phyloP scores from a whole-genome alignment of 768 basidiomycete genomes.

The Serendipita sp. region DNA sequence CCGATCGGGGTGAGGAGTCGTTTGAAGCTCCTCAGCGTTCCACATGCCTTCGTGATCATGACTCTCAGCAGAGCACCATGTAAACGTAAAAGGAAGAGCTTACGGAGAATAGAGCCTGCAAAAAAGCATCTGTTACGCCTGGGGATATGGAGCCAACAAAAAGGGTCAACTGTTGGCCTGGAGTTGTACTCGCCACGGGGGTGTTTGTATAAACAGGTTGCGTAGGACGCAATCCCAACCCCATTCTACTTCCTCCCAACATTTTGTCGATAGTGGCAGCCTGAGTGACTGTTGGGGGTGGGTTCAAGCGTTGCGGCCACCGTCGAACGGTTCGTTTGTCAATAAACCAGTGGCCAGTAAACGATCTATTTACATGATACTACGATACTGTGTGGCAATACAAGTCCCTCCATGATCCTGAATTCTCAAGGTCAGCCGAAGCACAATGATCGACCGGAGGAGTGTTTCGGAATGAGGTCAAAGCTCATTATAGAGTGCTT shows the following conservation, averaged over 20 bases:
- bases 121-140: constrained; percentile 69
- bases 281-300: not conserved
- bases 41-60: constrained; percentile 52
- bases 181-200: constrained; percentile 81
- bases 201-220: constrained; percentile 81
- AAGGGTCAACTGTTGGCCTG: constrained; percentile 70
- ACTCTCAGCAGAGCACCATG: not conserved
- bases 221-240: constrained; percentile 79
- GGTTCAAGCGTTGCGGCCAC: not conserved
- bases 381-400: not conserved
- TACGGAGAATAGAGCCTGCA: constrained; percentile 66
- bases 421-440: too few species aligned
- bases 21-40: constrained; percentile 78
- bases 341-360: not conserved
- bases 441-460: too few species aligned
- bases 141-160: constrained; percentile 95
- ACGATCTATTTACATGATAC: not conserved
- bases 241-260: constrained; percentile 41
- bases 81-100: constrained; percentile 20
- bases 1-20: constrained; percentile 84
- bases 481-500: not conserved
- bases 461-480: not conserved
- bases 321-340: not conserved
- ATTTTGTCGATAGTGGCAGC: not conserved
- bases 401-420: not conserved